Conservation (phyloP, 306 rosid species). For the Crataegus laevigata region DNA sequence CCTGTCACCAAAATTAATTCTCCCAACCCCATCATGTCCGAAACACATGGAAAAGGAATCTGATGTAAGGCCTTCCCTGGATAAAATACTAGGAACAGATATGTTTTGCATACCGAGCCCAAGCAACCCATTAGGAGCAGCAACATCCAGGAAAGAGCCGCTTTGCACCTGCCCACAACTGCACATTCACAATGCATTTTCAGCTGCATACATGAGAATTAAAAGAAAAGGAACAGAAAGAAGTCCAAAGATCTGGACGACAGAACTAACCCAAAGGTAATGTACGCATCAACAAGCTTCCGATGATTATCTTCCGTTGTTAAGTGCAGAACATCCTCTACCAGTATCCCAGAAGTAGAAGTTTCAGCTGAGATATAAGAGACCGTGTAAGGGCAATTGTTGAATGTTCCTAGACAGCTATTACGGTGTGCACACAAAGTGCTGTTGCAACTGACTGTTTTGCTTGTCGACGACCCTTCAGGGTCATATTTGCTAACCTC, state of each 20-base stretch:
- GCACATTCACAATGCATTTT: conserved; percentile 21
- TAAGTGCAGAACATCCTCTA: conserved; percentile 80
- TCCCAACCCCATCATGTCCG: conserved; percentile 81
- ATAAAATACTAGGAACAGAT: conserved; percentile 92
- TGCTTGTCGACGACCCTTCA: conserved; percentile 71
- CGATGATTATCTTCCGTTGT: conserved; percentile 44
- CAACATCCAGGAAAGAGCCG: conserved; percentile 82
- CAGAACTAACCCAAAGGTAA: conserved; percentile 77
- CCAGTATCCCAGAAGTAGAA: conserved; percentile 71
- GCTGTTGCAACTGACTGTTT: conserved; percentile 63
- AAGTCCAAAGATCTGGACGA: background rate
- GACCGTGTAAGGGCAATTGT: conserved; percentile 79
- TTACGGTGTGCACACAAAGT: conserved; percentile 54
- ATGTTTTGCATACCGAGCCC: conserved; percentile 97
- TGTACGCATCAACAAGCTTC: conserved; percentile 56
- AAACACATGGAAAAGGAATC: conserved; percentile 97
- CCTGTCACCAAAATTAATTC: conserved; percentile 89
- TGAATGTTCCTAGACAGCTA: conserved; percentile 49
- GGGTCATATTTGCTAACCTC: conserved; percentile 74
- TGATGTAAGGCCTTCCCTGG: conserved; percentile 69
- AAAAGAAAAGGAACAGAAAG: background rate
- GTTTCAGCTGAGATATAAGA: conserved; percentile 87
- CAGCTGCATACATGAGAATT: background rate
- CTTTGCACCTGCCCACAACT: conserved; percentile 95
- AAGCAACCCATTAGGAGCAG: conserved; percentile 92